Base-by-base conservation (phyloP, 805 yeast genomes). In the Kregervanrija delftensis region DNA sequence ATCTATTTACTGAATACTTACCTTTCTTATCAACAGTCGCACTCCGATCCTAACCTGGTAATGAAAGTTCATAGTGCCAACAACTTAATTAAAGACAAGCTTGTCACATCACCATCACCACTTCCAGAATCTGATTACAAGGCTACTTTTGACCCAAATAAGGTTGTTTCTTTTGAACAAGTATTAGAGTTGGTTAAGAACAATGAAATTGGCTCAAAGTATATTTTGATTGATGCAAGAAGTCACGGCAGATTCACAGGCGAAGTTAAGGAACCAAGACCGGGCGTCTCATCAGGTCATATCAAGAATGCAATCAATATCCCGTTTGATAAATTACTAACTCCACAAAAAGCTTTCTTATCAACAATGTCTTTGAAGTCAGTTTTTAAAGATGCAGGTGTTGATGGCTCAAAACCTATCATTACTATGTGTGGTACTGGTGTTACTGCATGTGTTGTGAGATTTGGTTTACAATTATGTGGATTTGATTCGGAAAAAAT, bases 391-490 rank as follows among this genome's bases (percentile, higher is more conserved):
- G 66, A 64, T 36, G 61, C 73, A 35, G 66, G 54, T 10, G 54
- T 71, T 33, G 61, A 60, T 37, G 65, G 57, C 14, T 63, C 69
- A 13, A 82, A 83, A 56, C 90, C 87, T 11, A 79, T 86, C 14
- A 79, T 93, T 41, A 85, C 84, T 35, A 79, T 86, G 86, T 93
- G 99, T 61, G 99, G 98, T 30, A 83, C 97, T 0, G 99, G 98
- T 39, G 97, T 93, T 40, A 83, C 97, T 10, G 98, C 97, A 1
- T 87, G 91, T 50, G 80, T 93, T 35, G 73, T 91, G 39, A 83
- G 86, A 63, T 68, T 83, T 8, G 98, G 95, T 2, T 60, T 85
- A 36, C 81, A 79, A 45, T 57, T 66, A n/a, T 70, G 76, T 10
- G 80, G 79, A 0, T 66, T 69, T 30, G 61, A 67, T 35, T 59